Percentiles rank a stretch among this genome's conserved stretches.
These are phyloP conservation scores for Tulasnella sp. DNA, from an alignment of 768 basidiomycete species.

Conservation along the genomic window DNA sequence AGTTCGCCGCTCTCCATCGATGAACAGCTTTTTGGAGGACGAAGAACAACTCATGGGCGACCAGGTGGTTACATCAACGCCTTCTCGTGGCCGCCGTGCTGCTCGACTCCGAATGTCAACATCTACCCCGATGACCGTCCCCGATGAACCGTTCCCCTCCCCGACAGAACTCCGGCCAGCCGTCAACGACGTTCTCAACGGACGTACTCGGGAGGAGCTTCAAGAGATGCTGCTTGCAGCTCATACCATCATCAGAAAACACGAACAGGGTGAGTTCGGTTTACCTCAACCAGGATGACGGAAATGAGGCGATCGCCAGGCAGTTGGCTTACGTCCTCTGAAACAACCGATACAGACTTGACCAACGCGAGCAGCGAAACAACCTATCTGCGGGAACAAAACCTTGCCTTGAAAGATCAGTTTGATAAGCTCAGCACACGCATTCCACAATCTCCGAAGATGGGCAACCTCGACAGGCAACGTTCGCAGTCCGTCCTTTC, in stretches of 20 bases:
- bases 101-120: not conserved
- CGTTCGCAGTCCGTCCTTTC: conserved; percentile 56
- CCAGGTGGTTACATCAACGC: not conserved
- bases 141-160: conserved; percentile 1
- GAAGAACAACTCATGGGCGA: not conserved
- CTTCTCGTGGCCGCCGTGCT: not conserved
- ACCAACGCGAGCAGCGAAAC: conserved; percentile 25
- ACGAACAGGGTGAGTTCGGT: conserved; percentile 66
- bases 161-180: conserved; percentile 23
- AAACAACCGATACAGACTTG: conserved; percentile 27
- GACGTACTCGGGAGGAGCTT: conserved; percentile 74
- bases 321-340: conserved; percentile 20
- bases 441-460: conserved; percentile 39
- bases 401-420: conserved; percentile 66
- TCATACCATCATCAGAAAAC: conserved; percentile 71
- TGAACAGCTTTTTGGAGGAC: not conserved
- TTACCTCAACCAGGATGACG: not conserved
- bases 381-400: conserved; percentile 49
- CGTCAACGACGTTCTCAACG: conserved; percentile 41
- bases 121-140: not conserved
- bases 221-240: conserved; percentile 70
- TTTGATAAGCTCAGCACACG: conserved; percentile 63
- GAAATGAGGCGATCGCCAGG: conserved; percentile 12
- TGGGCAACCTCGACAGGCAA: conserved; percentile 40
- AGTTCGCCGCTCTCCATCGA: conserved; percentile 4